Evolutionary conservation across 352 stramenopile species (phyloP).

Genomic region (Achlya hypogyna): DNA sequence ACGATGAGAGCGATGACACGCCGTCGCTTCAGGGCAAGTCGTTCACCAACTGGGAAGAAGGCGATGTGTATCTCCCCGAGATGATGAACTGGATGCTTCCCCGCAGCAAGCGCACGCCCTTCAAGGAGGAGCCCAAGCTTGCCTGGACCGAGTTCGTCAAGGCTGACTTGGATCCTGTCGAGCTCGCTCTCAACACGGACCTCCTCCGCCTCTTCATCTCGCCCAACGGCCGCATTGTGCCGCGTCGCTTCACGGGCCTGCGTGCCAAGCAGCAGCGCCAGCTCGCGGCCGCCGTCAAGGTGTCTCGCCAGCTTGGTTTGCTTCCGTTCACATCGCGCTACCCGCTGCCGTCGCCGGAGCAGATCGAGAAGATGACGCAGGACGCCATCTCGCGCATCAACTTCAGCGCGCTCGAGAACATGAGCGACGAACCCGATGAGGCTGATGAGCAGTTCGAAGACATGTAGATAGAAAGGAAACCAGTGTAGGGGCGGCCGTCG

Average conservation of each 20-base stretch:
- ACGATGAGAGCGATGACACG: conserved; percentile 14
- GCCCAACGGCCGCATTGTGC: conserved; percentile 69
- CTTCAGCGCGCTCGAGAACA: neutral
- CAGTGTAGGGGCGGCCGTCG: neutral
- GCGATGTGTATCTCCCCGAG: conserved; percentile 30
- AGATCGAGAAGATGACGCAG: conserved; percentile 75
- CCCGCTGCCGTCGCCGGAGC: conserved; percentile 66
- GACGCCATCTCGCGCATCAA: conserved; percentile 25
- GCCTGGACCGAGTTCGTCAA: conserved; percentile 19
- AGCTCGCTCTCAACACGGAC: conserved; percentile 69
- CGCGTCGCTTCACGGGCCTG: conserved; percentile 68
- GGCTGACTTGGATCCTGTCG: conserved; percentile 40
- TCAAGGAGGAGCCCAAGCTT: neutral
- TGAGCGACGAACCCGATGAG: neutral
- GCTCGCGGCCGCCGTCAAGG: conserved; percentile 62
- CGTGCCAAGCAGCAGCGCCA: conserved; percentile 79
- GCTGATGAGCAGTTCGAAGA: neutral
- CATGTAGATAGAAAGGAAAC: neutral
- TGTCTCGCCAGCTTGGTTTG: conserved; percentile 65
- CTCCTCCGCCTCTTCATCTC: conserved; percentile 76
- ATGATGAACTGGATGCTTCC: conserved; percentile 83
- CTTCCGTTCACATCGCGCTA: conserved; percentile 72
- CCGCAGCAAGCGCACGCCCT: conserved; percentile 21
- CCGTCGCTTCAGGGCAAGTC: neutral
- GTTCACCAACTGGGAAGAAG: conserved; percentile 9